phyloP scores from a whole-genome alignment of 768 basidiomycete species.

The Trametes meyenii region DNA sequence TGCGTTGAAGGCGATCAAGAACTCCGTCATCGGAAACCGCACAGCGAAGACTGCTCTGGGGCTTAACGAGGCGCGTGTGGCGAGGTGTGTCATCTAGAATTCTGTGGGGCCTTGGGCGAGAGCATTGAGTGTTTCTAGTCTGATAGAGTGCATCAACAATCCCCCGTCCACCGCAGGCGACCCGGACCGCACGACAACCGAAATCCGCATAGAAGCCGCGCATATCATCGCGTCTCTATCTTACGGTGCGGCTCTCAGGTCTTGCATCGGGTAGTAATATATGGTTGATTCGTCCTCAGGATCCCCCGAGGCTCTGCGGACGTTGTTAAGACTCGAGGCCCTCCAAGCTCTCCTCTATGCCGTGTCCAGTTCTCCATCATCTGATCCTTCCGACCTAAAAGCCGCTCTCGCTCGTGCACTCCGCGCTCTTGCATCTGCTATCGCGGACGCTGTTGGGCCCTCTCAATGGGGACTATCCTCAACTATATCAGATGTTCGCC shows the following conservation, averaged over 20 bases:
- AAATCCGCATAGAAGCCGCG: conserved; percentile 70
- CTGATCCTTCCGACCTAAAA: conserved; percentile 45
- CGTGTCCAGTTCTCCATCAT: conserved; percentile 49
- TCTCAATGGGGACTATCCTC: conserved; percentile 66
- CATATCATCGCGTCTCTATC: conserved; percentile 75
- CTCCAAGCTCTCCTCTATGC: conserved; percentile 65
- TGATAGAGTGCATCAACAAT: conserved; percentile 62
- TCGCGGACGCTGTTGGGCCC: conserved; percentile 72
- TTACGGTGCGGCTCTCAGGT: conserved; percentile 48
- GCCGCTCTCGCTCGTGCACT: conserved; percentile 67
- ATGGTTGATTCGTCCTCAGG: conserved; percentile 41
- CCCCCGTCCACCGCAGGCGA: conserved; percentile 36
- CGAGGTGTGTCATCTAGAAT: conserved; percentile 44
- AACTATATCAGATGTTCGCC: conserved; percentile 39
- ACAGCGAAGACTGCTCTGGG: conserved; percentile 65
- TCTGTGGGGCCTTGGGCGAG: neutral
- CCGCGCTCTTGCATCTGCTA: conserved; percentile 56
- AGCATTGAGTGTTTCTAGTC: conserved; percentile 38
- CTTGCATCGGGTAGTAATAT: neutral
- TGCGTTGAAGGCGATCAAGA: conserved; percentile 69
- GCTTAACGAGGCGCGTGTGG: conserved; percentile 57
- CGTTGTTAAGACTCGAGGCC: conserved; percentile 59
- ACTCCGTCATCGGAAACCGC: conserved; percentile 79
- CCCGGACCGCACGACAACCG: conserved; percentile 45
- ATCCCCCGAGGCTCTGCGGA: conserved; percentile 60